phyloP scores from a whole-genome alignment of 2,329 filamentous ascomycete species.

The Colletotrichum plurivorum region DNA sequence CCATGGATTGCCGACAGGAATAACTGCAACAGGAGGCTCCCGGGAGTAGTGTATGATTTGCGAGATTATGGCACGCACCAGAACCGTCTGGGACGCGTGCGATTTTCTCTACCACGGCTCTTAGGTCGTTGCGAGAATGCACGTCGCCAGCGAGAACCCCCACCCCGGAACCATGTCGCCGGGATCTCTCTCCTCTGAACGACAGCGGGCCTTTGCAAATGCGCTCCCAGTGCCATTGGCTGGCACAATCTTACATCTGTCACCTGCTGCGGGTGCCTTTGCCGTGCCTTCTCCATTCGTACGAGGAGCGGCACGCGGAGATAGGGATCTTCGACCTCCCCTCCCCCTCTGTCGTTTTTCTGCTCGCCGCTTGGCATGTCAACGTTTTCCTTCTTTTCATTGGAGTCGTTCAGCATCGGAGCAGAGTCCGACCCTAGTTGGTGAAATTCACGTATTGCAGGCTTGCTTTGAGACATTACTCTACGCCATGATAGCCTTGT shows the following conservation, averaged over 20 bases:
- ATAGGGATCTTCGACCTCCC: constrained; percentile 16
- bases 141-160: constrained; percentile 7
- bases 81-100: constrained; percentile 6
- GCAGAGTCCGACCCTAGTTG: background rate
- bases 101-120: background rate
- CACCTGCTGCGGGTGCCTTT: constrained; percentile 10
- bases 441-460: too few species aligned
- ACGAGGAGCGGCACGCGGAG: constrained; percentile 1
- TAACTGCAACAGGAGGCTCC: background rate
- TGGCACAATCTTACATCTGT: constrained; percentile 17
- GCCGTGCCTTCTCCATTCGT: constrained; percentile 14
- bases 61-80: background rate
- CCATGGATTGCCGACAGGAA: constrained; percentile 18
- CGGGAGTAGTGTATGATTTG: background rate
- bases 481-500: background rate
- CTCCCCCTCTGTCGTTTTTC: background rate
- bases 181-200: constrained; percentile 11
- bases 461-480: too few species aligned
- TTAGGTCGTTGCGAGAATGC: background rate
- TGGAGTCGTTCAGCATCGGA: background rate
- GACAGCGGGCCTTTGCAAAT: constrained; percentile 2
- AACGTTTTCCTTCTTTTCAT: background rate
- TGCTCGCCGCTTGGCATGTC: constrained; percentile 2
- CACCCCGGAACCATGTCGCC: constrained; percentile 20
- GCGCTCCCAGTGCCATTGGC: constrained; percentile 16